Percentiles rank a stretch among this genome's conserved stretches.
These are phyloP conservation scores for Aspergillus aculeatus DNA, from an alignment of 2,329 filamentous ascomycete genomes.

Conservation along the genomic window DNA sequence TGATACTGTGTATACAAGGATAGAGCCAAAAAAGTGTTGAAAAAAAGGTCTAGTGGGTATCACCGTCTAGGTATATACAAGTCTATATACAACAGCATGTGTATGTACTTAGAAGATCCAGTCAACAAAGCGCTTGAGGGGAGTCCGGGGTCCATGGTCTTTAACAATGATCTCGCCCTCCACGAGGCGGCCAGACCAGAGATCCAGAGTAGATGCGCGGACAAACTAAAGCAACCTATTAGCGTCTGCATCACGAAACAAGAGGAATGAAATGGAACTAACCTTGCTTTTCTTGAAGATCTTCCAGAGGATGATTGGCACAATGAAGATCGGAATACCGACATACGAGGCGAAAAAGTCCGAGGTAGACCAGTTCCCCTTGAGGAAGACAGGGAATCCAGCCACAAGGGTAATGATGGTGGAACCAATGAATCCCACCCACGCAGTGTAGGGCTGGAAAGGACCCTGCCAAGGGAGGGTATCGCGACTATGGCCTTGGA, in stretches of 20 bases:
- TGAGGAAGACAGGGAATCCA: constrained; percentile 57
- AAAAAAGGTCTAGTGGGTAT: constrained; percentile 17
- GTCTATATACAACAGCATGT: constrained; percentile 19
- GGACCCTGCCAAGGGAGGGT: constrained; percentile 50
- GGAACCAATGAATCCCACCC: constrained; percentile 57
- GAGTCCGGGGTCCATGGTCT: constrained; percentile 17
- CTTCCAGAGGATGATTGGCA: constrained; percentile 47
- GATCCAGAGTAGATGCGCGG: constrained; percentile 28
- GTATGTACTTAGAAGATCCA: constrained; percentile 25
- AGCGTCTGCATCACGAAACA: not conserved
- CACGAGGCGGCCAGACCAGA: constrained; percentile 34
- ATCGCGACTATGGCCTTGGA: constrained; percentile 38
- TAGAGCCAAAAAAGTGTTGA: not conserved
- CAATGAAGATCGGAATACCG: constrained; percentile 43
- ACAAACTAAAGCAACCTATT: constrained; percentile 18
- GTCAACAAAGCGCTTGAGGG: constrained; percentile 25
- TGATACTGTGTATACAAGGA: not conserved
- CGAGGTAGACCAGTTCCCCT: constrained; percentile 34
- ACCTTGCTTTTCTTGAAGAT: constrained; percentile 39
- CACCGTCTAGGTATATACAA: constrained; percentile 13
- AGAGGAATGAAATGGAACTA: constrained; percentile 13
- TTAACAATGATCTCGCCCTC: constrained; percentile 28
- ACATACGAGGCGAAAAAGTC: constrained; percentile 43
- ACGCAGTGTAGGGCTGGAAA: constrained; percentile 63
- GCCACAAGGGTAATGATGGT: constrained; percentile 64